Evolutionary conservation across 352 stramenopile genomes (phyloP), one percentile per base, ranked within the genome.

Genomic region (Phytophthora crassamura): DNA sequence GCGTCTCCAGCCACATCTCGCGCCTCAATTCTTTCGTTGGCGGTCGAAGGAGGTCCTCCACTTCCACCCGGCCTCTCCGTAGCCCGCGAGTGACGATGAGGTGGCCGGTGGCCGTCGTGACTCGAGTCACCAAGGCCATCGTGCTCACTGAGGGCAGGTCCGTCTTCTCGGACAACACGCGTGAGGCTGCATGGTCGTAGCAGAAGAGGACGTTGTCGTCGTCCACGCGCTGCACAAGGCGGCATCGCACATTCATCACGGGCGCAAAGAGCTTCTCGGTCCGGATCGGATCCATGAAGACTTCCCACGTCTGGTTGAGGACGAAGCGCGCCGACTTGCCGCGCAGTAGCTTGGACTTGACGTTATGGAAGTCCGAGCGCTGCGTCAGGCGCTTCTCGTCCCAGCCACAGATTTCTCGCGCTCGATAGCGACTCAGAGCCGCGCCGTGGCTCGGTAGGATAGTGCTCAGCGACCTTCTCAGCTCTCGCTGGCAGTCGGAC

Each of bases 81-180:
- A 86, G 39, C n/a, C 69, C 73, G 22, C 77, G 69, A 35, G 74
- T 74, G 55, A 74, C 52, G 60, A 77, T 70, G 5, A 72, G 52
- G 42, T 69, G 57, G 35, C 69, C 51, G 25, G 22, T 72, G 5
- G 41, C 56, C 9, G 60, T 74, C 16, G 58, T 55, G 20, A 69
- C 45, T 38, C 68, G 39, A 39, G 68, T 66, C 34, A 72, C 57
- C 20, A 76, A 28, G n/a, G 65, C 56, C 51, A 70, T 70, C n/a
- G 68, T 76, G 40, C 41, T 63, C 6, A 64, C 57, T 11, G 48
- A 58, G 5, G 52, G 52, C 39, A 66, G 18, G 20, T 72, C 68
- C 16, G 50, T 61, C 68, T 67, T 70, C 42, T 75, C 61, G 10
- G 64, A 64, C 16, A 73, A 59, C 11, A 70, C 59, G 34, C 49